These are phyloP conservation scores for Alnus rubra DNA, from an alignment of 306 rosid species.

Conservation along the genomic window DNA sequence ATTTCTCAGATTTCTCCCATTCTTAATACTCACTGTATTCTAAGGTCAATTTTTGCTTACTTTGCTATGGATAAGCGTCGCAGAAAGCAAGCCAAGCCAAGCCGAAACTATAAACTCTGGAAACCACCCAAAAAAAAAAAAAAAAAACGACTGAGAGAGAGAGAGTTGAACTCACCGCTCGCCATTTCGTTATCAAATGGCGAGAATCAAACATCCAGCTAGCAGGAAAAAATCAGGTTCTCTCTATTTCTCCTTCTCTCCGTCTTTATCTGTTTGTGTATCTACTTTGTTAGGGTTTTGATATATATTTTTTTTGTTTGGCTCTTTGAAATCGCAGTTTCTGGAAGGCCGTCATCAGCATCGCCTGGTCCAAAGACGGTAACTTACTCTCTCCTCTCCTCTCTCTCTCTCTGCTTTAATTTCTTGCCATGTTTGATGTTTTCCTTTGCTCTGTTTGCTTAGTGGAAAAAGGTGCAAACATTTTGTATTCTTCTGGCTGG, in stretches of 20 bases:
- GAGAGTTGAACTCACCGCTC: not conserved
- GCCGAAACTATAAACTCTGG: not conserved
- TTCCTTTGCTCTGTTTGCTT: not conserved
- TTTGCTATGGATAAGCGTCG: no score
- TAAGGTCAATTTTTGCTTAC: no score
- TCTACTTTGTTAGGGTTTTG: constrained; percentile 1
- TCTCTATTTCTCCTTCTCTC: constrained; percentile 18
- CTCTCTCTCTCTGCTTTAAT: not conserved
- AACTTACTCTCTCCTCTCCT: constrained; percentile 1
- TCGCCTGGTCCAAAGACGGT: constrained; percentile 29
- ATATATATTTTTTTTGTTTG: not conserved
- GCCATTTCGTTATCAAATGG: constrained; percentile 40
- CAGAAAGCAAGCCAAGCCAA: not conserved
- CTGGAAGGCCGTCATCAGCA: constrained; percentile 2
- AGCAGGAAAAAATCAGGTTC: constrained; percentile 26
- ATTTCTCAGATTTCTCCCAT: no score
- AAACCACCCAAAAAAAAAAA: not conserved
- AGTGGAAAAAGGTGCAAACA: constrained; percentile 13
- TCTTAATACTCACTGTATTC: no score
- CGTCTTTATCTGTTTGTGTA: not conserved
- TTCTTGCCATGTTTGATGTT: not conserved
- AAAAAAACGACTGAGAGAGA: not conserved
- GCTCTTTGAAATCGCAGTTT: not conserved
- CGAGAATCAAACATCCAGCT: constrained; percentile 50
- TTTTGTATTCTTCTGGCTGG: not conserved